Conservation (phyloP, 2,329 filamentous ascomycete genomes). For the Xylariaceae sp. region DNA sequence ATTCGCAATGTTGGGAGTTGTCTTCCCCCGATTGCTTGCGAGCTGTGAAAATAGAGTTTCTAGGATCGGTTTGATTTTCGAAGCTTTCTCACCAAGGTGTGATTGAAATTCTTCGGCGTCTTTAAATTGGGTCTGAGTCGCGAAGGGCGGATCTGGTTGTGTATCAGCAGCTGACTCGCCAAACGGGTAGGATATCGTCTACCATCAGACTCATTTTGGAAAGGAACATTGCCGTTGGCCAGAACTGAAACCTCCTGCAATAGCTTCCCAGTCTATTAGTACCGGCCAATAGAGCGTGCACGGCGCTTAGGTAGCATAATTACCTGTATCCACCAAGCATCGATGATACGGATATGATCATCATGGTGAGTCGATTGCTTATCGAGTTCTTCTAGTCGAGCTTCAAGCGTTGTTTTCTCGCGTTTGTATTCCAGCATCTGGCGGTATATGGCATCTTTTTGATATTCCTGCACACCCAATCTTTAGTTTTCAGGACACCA, state of each 20-base stretch:
- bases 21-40: slow-evolving; percentile 44
- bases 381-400: slow-evolving; percentile 71
- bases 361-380: slow-evolving; percentile 79
- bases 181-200: slow-evolving; percentile 11
- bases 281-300: neutral
- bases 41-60: slow-evolving; percentile 60
- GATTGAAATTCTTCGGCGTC: slow-evolving; percentile 68
- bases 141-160: slow-evolving; percentile 46
- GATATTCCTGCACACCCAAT: slow-evolving; percentile 61
- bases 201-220: slow-evolving; percentile 40
- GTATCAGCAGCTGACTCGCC: slow-evolving; percentile 21
- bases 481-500: slow-evolving; percentile 33
- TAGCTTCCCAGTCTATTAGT: slow-evolving; percentile 38
- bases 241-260: slow-evolving; percentile 59
- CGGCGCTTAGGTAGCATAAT: slow-evolving; percentile 28
- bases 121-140: slow-evolving; percentile 56
- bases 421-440: slow-evolving; percentile 98
- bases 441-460: slow-evolving; percentile 94
- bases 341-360: slow-evolving; percentile 83
- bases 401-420: slow-evolving; percentile 75
- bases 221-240: slow-evolving; percentile 45
- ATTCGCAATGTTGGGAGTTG: slow-evolving; percentile 62
- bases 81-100: slow-evolving; percentile 71
- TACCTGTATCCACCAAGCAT: slow-evolving; percentile 93
- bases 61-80: slow-evolving; percentile 69